Evolutionary conservation across 768 basidiomycete genomes (phyloP), one percentile per base, ranked within the genome.

Genomic region (Phlegmacium glaucopus): DNA sequence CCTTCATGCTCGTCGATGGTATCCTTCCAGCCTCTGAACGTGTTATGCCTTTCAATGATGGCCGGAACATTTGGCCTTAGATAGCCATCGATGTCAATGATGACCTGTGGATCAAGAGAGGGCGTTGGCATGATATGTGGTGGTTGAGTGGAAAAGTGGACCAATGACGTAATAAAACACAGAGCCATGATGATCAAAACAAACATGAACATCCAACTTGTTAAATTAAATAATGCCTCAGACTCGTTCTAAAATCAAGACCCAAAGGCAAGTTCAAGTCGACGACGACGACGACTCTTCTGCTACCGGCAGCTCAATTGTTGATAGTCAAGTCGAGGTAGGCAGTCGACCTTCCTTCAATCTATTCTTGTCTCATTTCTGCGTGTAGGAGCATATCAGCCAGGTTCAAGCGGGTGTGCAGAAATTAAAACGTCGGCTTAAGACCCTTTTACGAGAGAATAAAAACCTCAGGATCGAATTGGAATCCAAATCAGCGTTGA

Each of bases 1-100:
- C 93, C 93, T 70, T 98, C 94, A 54, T 82, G 67, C 40, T 78
- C 58, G 17, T 86, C 76, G 58, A 96, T 89, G 38, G 69, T 73
- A 56, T 85, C 77, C 58, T 87, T 90, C 88, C 87, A 90, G 57
- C 79, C 74, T 48, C 78, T 76, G 70, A 83, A 91, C 27, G 65
- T 61, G 45, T 83, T 80, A 65, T 91, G 75, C 51, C 90, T 76
- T 55, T 78, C 76, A 48, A 79, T 69, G 63, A 93, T 89, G 37
- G 79, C 75, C 25, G 82, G 76, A 44, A 86, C 71, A 58, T 86
- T 78, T n/a, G 80, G 80, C 57, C 81, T 77, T n/a, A 93, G 80
- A 65, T 82, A 91, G 13, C 76, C 73, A 64, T 93, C 90, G 55
- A 81, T 70, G 42, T 78, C 67, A 51, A 86, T 71, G 36, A 90